Percentiles rank a stretch among this genome's conserved stretches.
phyloP scores from a whole-genome alignment of 768 basidiomycete genomes.

The Rhizopogon vesiculosus region DNA sequence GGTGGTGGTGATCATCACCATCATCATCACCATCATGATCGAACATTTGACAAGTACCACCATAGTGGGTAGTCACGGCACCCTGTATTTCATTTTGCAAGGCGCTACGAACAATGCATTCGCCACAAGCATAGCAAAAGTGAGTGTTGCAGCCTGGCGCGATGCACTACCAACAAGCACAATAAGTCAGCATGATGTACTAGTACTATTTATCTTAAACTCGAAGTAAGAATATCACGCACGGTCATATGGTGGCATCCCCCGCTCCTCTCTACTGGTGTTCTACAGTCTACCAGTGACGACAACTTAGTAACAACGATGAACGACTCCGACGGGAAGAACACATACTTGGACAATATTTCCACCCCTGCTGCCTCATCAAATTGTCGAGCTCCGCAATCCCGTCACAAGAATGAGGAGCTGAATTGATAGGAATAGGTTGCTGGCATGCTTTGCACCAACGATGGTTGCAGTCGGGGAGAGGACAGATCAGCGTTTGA shows the following conservation, averaged over 20 bases:
- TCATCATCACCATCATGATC: neutral
- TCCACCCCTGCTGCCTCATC: constrained; percentile 55
- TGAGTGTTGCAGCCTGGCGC: constrained; percentile 57
- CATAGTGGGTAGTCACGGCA: constrained; percentile 29
- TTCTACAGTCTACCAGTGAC: constrained; percentile 32
- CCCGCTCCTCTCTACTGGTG: constrained; percentile 44
- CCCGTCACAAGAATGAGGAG: constrained; percentile 55
- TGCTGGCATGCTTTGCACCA: constrained; percentile 65
- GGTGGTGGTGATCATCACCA: too few relatives aligned
- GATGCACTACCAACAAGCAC: constrained; percentile 35
- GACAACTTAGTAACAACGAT: neutral
- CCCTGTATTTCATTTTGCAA: constrained; percentile 24
- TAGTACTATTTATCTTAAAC: neutral
- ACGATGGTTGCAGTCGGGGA: constrained; percentile 39
- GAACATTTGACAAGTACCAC: constrained; percentile 27
- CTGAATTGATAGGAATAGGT: constrained; percentile 26
- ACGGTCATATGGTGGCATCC: constrained; percentile 62
- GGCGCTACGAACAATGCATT: constrained; percentile 38
- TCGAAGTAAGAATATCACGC: constrained; percentile 14
- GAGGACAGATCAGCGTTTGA: constrained; percentile 44
- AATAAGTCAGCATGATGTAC: neutral
- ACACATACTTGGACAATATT: constrained; percentile 51
- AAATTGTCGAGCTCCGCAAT: constrained; percentile 47
- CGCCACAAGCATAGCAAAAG: constrained; percentile 52
- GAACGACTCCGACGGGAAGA: neutral